Evolutionary conservation across 768 basidiomycete species (phyloP).

Genomic region (Mycena epipterygia): DNA sequence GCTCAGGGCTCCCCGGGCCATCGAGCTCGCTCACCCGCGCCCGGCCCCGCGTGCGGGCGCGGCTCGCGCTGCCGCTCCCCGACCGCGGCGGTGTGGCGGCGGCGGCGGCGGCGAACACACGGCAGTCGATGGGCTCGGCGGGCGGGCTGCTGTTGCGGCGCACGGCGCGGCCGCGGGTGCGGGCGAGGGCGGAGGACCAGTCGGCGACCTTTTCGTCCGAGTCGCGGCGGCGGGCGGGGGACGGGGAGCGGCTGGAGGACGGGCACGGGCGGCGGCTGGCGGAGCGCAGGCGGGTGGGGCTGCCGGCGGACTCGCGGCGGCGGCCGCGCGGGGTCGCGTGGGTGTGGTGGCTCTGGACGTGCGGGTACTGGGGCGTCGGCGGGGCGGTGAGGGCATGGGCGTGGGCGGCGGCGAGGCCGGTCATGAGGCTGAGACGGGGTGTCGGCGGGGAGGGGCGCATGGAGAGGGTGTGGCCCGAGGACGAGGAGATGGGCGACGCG

Average conservation of each 20-base stretch:
- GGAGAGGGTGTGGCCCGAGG: slow-evolving; percentile 61
- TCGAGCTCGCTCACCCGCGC: slow-evolving; percentile 68
- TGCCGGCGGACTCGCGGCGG: slow-evolving; percentile 66
- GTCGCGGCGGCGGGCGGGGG: slow-evolving; percentile 52
- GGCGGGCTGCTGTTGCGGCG: slow-evolving; percentile 61
- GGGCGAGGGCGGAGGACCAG: slow-evolving; percentile 58
- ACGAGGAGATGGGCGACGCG: slow-evolving; percentile 60
- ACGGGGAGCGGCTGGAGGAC: slow-evolving; percentile 38
- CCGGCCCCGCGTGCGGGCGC: slow-evolving; percentile 64
- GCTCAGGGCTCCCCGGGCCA: slow-evolving; percentile 57
- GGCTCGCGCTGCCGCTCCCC: slow-evolving; percentile 41
- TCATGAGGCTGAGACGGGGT: slow-evolving; percentile 61
- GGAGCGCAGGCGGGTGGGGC: slow-evolving; percentile 51
- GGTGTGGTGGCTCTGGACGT: slow-evolving; percentile 48
- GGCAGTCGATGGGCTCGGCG: background rate
- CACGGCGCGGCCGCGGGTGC: slow-evolving; percentile 58
- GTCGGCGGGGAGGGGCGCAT: slow-evolving; percentile 70
- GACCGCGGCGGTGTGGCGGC: background rate
- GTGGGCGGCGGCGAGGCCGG: slow-evolving; percentile 42
- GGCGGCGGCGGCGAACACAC: background rate
- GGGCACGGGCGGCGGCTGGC: slow-evolving; percentile 54
- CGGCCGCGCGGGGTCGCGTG: slow-evolving; percentile 49
- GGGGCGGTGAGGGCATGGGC: slow-evolving; percentile 47
- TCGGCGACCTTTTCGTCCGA: slow-evolving; percentile 58
- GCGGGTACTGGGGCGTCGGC: slow-evolving; percentile 61